phyloP scores from a whole-genome alignment of 192 early-diverging fungal species.

The Rhizoclosmatium globosum region DNA sequence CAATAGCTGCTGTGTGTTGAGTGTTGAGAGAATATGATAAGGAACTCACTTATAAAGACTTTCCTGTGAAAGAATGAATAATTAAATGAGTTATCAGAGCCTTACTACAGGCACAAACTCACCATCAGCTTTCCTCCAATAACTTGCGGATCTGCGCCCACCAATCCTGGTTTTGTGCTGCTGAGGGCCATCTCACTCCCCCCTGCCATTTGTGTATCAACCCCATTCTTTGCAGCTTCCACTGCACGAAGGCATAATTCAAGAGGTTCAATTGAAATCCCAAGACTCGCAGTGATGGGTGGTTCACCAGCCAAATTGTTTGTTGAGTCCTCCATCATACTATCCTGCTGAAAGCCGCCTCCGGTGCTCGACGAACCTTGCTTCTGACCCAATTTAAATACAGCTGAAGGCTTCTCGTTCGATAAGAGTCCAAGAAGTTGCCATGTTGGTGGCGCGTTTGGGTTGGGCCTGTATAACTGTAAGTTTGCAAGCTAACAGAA shows the following conservation, averaged over 20 bases:
- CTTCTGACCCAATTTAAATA: slow-evolving; percentile 58
- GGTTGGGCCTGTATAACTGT: slow-evolving; percentile 35
- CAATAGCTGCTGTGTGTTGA: slow-evolving; percentile 55
- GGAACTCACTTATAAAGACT: slow-evolving; percentile 28
- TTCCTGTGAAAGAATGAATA: not conserved
- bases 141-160: slow-evolving; percentile 52
- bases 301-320: slow-evolving; percentile 29
- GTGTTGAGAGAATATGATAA: not conserved
- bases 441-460: slow-evolving; percentile 46
- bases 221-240: slow-evolving; percentile 29
- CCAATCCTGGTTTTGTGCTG: slow-evolving; percentile 54
- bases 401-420: slow-evolving; percentile 62
- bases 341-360: slow-evolving; percentile 23
- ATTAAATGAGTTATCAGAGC: not conserved
- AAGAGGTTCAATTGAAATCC: slow-evolving; percentile 93
- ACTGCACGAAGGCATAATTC: slow-evolving; percentile 67
- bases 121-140: slow-evolving; percentile 13
- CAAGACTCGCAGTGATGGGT: slow-evolving; percentile 72
- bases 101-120: not conserved
- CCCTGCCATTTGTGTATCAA: slow-evolving; percentile 43
- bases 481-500: not conserved
- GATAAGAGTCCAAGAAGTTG: slow-evolving; percentile 56
- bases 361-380: slow-evolving; percentile 6
- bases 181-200: slow-evolving; percentile 47
- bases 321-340: slow-evolving; percentile 41